These are phyloP conservation scores for Conringia planisiliqua DNA, from an alignment of 345 rosid species.

Conservation along the genomic window DNA sequence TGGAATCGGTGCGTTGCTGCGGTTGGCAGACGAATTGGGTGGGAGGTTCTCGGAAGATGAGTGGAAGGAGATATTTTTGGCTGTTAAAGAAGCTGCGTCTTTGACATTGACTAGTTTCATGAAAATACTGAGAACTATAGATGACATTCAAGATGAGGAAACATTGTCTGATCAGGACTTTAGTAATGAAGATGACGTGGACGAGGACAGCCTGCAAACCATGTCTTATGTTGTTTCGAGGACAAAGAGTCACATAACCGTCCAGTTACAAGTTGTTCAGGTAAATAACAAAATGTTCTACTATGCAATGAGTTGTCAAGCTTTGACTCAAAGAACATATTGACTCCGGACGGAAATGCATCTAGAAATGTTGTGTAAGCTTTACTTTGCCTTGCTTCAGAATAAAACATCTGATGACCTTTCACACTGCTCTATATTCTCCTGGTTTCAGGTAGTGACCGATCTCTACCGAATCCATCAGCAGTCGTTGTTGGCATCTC, in stretches of 20 bases:
- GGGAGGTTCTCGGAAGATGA: constrained; percentile 67
- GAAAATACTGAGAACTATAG: constrained; percentile 69
- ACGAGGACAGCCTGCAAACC: constrained; percentile 72
- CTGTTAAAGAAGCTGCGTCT: constrained; percentile 69
- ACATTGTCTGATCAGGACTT: constrained; percentile 56
- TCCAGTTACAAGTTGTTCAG: constrained; percentile 75
- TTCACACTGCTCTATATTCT: constrained; percentile 6
- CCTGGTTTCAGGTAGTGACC: constrained; percentile 58
- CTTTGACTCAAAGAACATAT: neutral
- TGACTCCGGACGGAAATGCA: neutral
- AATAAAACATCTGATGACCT: neutral
- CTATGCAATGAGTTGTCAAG: constrained; percentile 3
- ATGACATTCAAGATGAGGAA: constrained; percentile 58
- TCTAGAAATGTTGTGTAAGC: neutral
- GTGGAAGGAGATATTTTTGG: constrained; percentile 60
- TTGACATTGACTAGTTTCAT: constrained; percentile 59
- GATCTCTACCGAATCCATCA: constrained; percentile 55
- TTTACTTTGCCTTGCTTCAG: constrained; percentile 2
- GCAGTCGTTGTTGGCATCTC: constrained; percentile 46
- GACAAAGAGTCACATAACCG: constrained; percentile 71
- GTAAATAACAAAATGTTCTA: constrained; percentile 35
- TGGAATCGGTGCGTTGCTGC: constrained; percentile 66
- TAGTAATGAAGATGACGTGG: constrained; percentile 54
- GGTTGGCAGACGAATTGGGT: constrained; percentile 62
- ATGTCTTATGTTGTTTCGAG: constrained; percentile 74